Evolutionary conservation across 1,284 basidiomycete genomes (phyloP).

Genomic region (Trichosporon coremiiforme): DNA sequence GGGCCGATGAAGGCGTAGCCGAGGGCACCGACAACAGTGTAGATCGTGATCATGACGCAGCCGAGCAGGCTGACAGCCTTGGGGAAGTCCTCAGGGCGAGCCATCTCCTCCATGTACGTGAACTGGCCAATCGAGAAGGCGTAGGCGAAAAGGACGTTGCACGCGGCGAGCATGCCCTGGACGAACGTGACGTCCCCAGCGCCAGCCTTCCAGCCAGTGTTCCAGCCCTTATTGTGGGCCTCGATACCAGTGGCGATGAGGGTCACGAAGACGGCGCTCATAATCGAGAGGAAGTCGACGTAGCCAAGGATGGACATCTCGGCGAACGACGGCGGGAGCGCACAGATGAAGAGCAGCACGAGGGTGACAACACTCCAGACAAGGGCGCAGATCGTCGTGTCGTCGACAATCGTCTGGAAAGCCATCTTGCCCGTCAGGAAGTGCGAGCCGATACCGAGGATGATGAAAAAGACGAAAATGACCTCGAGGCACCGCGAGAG

Average conservation of each 20-base stretch:
- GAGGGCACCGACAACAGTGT: conserved; percentile 44
- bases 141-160: conserved; percentile 45
- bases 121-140: conserved; percentile 36
- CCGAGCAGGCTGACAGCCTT: conserved; percentile 45
- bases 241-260: conserved; percentile 45
- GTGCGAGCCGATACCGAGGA: conserved; percentile 30
- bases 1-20: conserved; percentile 34
- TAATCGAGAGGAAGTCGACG: conserved; percentile 48
- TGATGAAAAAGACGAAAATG: conserved; percentile 28
- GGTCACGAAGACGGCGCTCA: conserved; percentile 40
- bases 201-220: conserved; percentile 36
- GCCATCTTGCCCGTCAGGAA: conserved; percentile 31
- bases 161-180: conserved; percentile 42
- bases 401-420: conserved; percentile 25
- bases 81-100: conserved; percentile 32
- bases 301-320: conserved; percentile 47
- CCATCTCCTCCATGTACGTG: conserved; percentile 33
- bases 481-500: conserved; percentile 19
- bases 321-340: conserved; percentile 29
- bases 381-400: conserved; percentile 22
- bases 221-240: conserved; percentile 16
- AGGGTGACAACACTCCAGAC: conserved; percentile 30
- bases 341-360: conserved; percentile 28
- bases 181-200: conserved; percentile 39
- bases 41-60: conserved; percentile 36